Evolutionary conservation across 2,329 filamentous ascomycete genomes (phyloP), one percentile per base, ranked within the genome.

Genomic region (Phialophora verrucosa): DNA sequence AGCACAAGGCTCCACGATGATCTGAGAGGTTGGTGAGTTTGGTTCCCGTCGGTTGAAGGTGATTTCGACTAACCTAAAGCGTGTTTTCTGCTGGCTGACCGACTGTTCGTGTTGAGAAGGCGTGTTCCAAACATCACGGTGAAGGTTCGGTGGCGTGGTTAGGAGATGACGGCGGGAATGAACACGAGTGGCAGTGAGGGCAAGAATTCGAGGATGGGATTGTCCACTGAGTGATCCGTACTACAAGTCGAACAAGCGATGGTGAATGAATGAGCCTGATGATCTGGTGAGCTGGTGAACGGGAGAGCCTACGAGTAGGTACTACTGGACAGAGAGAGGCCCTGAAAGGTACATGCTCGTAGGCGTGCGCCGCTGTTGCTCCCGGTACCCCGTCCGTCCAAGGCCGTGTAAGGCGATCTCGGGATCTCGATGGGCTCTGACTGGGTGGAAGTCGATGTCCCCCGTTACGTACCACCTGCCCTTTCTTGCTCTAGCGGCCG

Each of bases 1-100:
- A 58, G 31, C 57, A 59, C 25, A 35, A 59, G 57, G 57, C 17
- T 59, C 49, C 10, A 50, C 38, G 42, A 23, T n/a, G 42, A 50
- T 59, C 8, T 51, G 42, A 59, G 57, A 59, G 57, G 57, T 47
- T 8, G 44, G n/a, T 2, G 38, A 27, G 20, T 8, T 27, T 27
- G 49, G 11, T 55, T 32, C n/a, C 53, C 53, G 53, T 35, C 53
- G 53, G 53, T 55, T 20, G 27, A 32, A 20, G 53, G 17, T 2
- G 6, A 20, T 55, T 2, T 23, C 29, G n/a, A 31, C 53, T 55
- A 55, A 55, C 53, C 53, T 31, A 31, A 55, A 53, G 49, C 27
- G 27, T 51, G 10, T 27, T 23, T 23, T 29, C 12, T 27, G 49
- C 49, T 51, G 23, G 29, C 53, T 55, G 53, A 55, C 53, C 29